Percentiles rank a stretch among this genome's conserved stretches.
Evolutionary conservation across 169 alveolate genomes (phyloP).

Genomic region (Ichthyophthirius multifiliis): DNA sequence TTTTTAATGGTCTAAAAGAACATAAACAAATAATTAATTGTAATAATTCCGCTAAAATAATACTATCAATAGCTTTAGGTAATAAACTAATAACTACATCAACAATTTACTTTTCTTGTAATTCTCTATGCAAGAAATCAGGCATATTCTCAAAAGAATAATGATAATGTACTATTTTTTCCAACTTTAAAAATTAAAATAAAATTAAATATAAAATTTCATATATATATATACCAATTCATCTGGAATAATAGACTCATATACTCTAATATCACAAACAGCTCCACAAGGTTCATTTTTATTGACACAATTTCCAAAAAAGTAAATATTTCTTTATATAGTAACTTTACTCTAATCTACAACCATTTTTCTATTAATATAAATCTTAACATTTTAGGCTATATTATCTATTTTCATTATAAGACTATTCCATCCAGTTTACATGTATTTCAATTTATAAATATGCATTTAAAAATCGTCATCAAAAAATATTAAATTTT

Average conservation of each 20-base stretch:
- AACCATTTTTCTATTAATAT: not conserved
- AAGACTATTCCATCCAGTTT: not conserved
- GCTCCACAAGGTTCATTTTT: constrained; percentile 3
- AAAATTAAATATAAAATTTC: not conserved
- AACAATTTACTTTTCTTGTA: not conserved
- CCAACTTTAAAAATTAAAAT: not conserved
- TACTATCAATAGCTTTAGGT: not conserved
- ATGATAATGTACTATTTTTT: not conserved
- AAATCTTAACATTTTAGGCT: not conserved
- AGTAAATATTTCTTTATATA: not conserved
- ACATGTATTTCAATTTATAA: not conserved
- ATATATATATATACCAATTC: not conserved
- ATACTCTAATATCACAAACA: not conserved
- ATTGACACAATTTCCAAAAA: not conserved
- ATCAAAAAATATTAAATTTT: not conserved
- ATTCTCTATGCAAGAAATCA: not conserved
- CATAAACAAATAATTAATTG: not conserved
- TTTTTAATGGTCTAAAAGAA: not conserved
- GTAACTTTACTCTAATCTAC: not conserved
- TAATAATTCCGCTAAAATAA: not conserved
- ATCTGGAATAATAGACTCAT: not conserved
- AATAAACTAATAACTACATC: not conserved
- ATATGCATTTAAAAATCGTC: not conserved
- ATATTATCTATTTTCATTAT: not conserved
- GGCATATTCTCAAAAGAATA: not conserved